Conservation (phyloP, 2,329 filamentous ascomycete genomes). For the Clarireedia hainanense region DNA sequence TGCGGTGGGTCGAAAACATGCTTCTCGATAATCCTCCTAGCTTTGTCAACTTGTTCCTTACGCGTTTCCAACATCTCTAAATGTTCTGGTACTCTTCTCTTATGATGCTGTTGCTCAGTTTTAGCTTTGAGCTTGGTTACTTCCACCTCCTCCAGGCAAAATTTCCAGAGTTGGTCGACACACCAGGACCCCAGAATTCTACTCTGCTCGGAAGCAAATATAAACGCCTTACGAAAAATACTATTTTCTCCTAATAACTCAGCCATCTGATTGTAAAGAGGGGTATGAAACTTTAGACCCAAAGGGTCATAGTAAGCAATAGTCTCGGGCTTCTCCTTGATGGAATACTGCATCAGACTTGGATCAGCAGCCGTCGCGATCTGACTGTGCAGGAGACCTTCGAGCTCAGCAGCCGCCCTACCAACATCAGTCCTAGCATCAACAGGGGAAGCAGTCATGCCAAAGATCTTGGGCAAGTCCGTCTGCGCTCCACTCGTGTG, state of each 20-base stretch:
- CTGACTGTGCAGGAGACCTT: slow-evolving; percentile 67
- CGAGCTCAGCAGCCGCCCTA: slow-evolving; percentile 64
- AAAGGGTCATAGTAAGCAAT: slow-evolving; percentile 46
- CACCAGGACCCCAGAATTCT: slow-evolving; percentile 75
- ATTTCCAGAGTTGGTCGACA: slow-evolving; percentile 72
- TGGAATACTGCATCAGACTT: slow-evolving; percentile 47
- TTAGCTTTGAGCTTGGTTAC: slow-evolving; percentile 52
- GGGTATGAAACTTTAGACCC: slow-evolving; percentile 49
- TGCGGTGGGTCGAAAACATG: slow-evolving; percentile 39
- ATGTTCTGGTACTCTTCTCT: slow-evolving; percentile 20
- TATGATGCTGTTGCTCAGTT: slow-evolving; percentile 36
- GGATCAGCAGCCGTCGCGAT: slow-evolving; percentile 71
- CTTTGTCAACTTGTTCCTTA: slow-evolving; percentile 49
- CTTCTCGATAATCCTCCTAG: slow-evolving; percentile 45
- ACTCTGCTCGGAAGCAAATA: slow-evolving; percentile 49
- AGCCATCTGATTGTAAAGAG: slow-evolving; percentile 52
- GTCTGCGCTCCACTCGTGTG: slow-evolving; percentile 33
- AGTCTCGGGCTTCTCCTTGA: slow-evolving; percentile 52
- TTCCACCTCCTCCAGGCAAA: slow-evolving; percentile 57
- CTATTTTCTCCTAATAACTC: slow-evolving; percentile 38
- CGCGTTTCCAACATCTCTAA: slow-evolving; percentile 42
- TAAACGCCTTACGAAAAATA: slow-evolving; percentile 33
- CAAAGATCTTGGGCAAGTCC: slow-evolving; percentile 68
- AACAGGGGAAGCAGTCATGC: slow-evolving; percentile 95
- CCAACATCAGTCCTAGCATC: slow-evolving; percentile 71